Evolutionary conservation across 2,329 filamentous ascomycete species (phyloP).

Genomic region (Epichloe elymi): DNA sequence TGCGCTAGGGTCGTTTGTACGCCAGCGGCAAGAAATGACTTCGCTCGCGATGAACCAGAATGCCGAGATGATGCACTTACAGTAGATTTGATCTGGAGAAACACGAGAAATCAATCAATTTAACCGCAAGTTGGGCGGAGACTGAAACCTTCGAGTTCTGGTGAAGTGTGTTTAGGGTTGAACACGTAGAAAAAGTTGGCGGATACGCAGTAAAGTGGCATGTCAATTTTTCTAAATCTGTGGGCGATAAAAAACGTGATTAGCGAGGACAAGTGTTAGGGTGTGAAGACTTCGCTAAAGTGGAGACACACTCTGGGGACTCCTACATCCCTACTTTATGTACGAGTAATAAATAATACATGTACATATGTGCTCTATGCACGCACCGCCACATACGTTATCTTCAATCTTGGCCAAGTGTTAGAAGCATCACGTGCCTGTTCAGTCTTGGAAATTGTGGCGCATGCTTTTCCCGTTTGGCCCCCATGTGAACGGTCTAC

Average conservation of each 20-base stretch:
- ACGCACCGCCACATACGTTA: constrained; percentile 4
- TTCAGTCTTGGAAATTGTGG: neutral
- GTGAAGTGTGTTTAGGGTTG: constrained; percentile 23
- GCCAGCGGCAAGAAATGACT: neutral
- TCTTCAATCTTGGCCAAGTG: neutral
- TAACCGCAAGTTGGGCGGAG: constrained; percentile 97
- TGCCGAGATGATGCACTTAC: constrained; percentile 19
- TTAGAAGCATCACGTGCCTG: neutral
- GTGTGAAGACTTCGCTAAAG: constrained; percentile 5
- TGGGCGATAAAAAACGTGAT: constrained; percentile 18
- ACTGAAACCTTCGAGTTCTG: constrained; percentile 94
- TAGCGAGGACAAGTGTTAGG: constrained; percentile 16
- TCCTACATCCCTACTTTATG: too few species aligned
- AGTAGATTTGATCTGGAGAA: constrained; percentile 29
- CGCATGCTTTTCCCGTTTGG: neutral
- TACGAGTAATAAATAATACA: too few species aligned
- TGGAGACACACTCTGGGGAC: neutral
- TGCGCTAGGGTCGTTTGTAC: neutral
- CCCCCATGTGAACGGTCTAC: neutral
- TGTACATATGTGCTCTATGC: neutral
- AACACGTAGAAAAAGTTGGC: constrained; percentile 16
- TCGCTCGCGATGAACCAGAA: neutral
- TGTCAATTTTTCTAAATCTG: constrained; percentile 19
- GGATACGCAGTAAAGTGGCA: constrained; percentile 11
- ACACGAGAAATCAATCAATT: constrained; percentile 98